Conservation (phyloP, 2,329 filamentous ascomycete genomes). For the Talaromyces sp. region DNA sequence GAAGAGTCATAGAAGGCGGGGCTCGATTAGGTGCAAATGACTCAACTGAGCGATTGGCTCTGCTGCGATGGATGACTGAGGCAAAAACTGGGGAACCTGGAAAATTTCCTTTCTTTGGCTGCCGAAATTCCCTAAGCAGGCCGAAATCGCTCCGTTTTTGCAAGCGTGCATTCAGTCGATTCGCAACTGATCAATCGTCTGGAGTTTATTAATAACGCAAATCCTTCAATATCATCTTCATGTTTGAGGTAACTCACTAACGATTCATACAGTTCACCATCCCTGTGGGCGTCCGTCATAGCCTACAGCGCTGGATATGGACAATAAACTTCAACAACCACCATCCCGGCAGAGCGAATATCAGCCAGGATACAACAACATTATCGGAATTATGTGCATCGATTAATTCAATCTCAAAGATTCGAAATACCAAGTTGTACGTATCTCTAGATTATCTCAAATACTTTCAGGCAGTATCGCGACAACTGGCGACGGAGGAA, state of each 20-base stretch:
- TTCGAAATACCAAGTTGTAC: background rate
- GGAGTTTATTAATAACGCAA: background rate
- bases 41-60: slow-evolving; percentile 10
- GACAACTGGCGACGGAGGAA: background rate
- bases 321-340: too few relatives aligned
- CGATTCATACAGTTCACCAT: too few relatives aligned
- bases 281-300: too few relatives aligned
- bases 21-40: slow-evolving; percentile 12
- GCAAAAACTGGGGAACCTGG: slow-evolving; percentile 15
- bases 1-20: slow-evolving; percentile 13
- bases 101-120: slow-evolving; percentile 10
- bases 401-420: too few relatives aligned
- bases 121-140: background rate
- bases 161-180: background rate
- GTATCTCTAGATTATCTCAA: too few relatives aligned
- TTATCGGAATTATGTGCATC: too few relatives aligned
- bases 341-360: background rate
- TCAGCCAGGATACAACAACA: background rate
- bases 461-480: background rate
- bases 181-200: background rate
- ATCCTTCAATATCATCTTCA: background rate
- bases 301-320: too few relatives aligned
- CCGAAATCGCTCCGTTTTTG: slow-evolving; percentile 5
- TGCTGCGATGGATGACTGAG: background rate
- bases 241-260: background rate